phyloP scores from a whole-genome alignment of 2,329 filamentous ascomycete species.

The Colletotrichum tanaceti region DNA sequence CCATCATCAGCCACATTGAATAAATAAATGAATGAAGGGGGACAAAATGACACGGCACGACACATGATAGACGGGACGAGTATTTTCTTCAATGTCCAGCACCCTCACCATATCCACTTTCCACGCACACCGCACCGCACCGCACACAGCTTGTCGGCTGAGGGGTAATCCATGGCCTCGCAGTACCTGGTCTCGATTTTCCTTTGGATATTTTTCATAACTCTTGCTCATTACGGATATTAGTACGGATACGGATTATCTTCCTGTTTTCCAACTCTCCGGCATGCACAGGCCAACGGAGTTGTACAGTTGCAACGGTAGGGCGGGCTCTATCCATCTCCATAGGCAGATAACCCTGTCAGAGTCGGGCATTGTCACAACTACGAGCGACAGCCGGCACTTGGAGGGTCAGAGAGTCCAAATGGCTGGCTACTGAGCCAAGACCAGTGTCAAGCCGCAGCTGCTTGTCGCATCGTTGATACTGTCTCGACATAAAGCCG shows the following conservation, averaged over 20 bases:
- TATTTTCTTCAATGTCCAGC: conserved; percentile 1
- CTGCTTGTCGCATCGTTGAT: conserved; percentile 32
- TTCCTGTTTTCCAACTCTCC: not conserved
- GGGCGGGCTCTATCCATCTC: not conserved
- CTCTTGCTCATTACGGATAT: too few relatives aligned
- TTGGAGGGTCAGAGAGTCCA: conserved; percentile 14
- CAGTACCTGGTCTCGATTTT: not conserved
- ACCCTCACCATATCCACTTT: conserved; percentile 10
- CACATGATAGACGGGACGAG: conserved; percentile 22
- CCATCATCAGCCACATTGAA: not conserved
- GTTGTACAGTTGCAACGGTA: conserved; percentile 16
- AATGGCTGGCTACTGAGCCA: not conserved
- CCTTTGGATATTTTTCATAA: too few relatives aligned
- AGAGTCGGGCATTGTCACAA: conserved; percentile 25
- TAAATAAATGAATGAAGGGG: conserved; percentile 6
- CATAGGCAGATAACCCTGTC: not conserved
- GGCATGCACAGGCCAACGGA: conserved; percentile 29
- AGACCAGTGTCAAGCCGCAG: conserved; percentile 30
- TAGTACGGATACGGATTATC: too few relatives aligned
- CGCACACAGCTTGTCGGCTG: not conserved
- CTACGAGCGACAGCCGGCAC: not conserved
- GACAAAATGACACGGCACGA: conserved; percentile 24
- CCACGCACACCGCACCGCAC: conserved; percentile 8
- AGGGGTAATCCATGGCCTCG: not conserved
- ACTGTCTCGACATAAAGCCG: conserved; percentile 27